A percentile compares a stretch with the other conserved stretches of the same genome.
These are phyloP conservation scores for Mycena galopus DNA, from an alignment of 768 basidiomycete genomes.

Conservation along the genomic window DNA sequence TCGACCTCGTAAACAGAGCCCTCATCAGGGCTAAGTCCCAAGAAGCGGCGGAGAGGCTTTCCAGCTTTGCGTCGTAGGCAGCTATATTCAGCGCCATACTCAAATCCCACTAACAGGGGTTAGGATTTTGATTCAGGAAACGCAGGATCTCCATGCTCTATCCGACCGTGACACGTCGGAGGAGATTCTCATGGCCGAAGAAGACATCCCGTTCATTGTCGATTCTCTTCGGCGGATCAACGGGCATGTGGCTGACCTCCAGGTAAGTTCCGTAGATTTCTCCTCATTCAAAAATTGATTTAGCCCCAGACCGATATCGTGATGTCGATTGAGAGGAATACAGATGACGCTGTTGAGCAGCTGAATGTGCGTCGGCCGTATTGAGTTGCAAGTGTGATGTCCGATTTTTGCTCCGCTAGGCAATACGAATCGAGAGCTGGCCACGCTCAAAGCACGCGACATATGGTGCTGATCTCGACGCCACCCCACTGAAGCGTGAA, in stretches of 20 bases:
- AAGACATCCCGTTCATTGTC: slow-evolving; percentile 27
- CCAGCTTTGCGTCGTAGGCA: too few relatives aligned
- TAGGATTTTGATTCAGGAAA: background rate
- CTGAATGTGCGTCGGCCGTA: background rate
- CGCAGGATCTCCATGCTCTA: background rate
- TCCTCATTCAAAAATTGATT: background rate
- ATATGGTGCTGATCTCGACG: slow-evolving; percentile 1
- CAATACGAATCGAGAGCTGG: background rate
- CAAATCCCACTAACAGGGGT: too few relatives aligned
- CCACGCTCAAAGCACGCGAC: slow-evolving; percentile 3
- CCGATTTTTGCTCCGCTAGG: background rate
- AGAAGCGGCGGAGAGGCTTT: too few relatives aligned
- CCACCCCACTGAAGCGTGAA: background rate
- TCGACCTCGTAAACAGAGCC: too few relatives aligned
- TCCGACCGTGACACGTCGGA: background rate
- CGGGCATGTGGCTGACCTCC: slow-evolving; percentile 33
- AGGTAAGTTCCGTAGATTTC: slow-evolving; percentile 10
- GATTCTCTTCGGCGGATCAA: too few relatives aligned
- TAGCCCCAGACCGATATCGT: background rate
- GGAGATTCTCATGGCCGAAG: slow-evolving; percentile 28
- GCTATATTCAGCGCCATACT: too few relatives aligned
- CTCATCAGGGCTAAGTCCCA: too few relatives aligned
- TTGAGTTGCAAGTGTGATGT: too few relatives aligned
- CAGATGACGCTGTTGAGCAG: background rate
- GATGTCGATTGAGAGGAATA: background rate